phyloP scores from a whole-genome alignment of 2,329 filamentous ascomycete genomes.

The Exophiala spinifera region DNA sequence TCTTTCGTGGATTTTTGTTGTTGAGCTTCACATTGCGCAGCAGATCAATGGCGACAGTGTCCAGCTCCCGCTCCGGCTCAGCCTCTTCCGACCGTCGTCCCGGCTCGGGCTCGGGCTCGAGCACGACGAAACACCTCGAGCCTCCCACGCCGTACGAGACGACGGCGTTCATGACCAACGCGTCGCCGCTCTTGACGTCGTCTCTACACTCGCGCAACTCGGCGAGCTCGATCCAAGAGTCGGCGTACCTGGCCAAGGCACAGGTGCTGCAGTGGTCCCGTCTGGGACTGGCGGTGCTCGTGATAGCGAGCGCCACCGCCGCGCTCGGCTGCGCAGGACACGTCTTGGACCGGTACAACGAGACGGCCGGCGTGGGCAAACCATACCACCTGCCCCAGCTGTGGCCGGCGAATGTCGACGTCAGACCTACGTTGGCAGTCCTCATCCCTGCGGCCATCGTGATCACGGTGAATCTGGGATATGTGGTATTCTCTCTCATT shows the following conservation, averaged over 20 bases:
- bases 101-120: conserved; percentile 6
- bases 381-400: conserved; percentile 35
- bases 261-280: conserved; percentile 35
- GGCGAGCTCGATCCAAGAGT: conserved; percentile 24
- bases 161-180: conserved; percentile 15
- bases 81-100: conserved; percentile 5
- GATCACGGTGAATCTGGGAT: conserved; percentile 33
- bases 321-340: conserved; percentile 38
- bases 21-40: background rate
- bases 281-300: conserved; percentile 35
- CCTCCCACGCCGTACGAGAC: conserved; percentile 10
- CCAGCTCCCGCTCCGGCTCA: conserved; percentile 2
- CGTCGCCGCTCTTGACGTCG: conserved; percentile 24
- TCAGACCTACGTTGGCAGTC: conserved; percentile 39
- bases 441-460: conserved; percentile 40
- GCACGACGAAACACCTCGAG: conserved; percentile 11
- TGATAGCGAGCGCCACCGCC: conserved; percentile 33
- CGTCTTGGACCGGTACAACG: conserved; percentile 40
- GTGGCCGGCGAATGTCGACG: conserved; percentile 44
- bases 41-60: conserved; percentile 12
- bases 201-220: conserved; percentile 26
- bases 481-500: conserved; percentile 11
- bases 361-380: conserved; percentile 37
- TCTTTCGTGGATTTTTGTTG: background rate
- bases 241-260: conserved; percentile 21